Percentiles rank a stretch among this genome's conserved stretches.
Conservation (phyloP, 2,329 filamentous ascomycete species). For the Chaetomium sp. region DNA sequence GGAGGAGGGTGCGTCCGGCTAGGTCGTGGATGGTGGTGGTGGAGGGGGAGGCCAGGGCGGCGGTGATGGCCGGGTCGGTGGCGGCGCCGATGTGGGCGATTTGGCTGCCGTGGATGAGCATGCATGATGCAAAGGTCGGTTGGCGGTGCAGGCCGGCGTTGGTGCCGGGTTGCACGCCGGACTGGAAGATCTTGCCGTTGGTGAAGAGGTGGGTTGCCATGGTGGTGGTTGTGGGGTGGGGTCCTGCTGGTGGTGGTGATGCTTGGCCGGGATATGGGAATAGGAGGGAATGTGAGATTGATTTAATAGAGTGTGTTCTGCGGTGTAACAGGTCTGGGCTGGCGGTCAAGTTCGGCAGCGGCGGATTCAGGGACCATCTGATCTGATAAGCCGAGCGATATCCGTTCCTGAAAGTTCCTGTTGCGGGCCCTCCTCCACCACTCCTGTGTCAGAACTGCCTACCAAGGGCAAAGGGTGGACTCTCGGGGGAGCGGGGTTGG, state of each 20-base stretch:
- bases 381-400: conserved; percentile 15
- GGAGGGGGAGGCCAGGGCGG: conserved; percentile 34
- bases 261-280: not conserved
- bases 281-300: not conserved
- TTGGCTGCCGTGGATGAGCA: conserved; percentile 42
- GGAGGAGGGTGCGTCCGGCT: conserved; percentile 48
- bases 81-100: conserved; percentile 44
- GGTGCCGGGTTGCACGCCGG: conserved; percentile 32
- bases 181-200: conserved; percentile 52
- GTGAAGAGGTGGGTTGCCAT: conserved; percentile 41
- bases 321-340: not conserved
- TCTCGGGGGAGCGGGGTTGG: conserved; percentile 18
- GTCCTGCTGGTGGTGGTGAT: not conserved
- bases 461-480: conserved; percentile 7
- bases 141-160: conserved; percentile 34
- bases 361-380: not conserved
- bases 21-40: conserved; percentile 40
- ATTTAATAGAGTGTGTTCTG: not conserved
- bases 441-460: not conserved
- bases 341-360: conserved; percentile 4
- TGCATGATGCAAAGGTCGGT: conserved; percentile 42
- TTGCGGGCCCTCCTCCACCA: not conserved
- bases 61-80: conserved; percentile 38
- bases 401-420: not conserved
- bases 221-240: not conserved